Base-by-base conservation (phyloP, 805 yeast genomes). In the Blastobotrys peoriensis region DNA sequence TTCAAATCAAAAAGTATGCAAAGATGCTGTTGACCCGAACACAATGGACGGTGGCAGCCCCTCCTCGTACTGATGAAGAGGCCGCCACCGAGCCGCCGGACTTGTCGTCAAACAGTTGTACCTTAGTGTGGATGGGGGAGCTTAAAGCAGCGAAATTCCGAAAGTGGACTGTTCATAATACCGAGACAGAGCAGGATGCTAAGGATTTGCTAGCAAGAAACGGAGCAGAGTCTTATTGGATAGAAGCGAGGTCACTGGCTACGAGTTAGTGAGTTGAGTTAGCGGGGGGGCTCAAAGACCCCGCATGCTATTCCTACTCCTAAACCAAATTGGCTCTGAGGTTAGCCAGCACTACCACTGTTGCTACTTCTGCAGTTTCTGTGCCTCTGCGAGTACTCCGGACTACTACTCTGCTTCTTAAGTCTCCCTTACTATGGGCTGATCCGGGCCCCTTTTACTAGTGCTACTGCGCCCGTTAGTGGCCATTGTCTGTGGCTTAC, bases 121-220 rank as follows among this genome's bases (percentile, higher is more conserved):
- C 56, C 2, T 51, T 80, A 16, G 49, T 83, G 2, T 86, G 96
- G 95, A 81, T 76, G 48, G 96, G 96, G 0, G 75, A 74, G 51
- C 48, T 84, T 33, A 60, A 63, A 30, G 71, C 69, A 1, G 58
- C 73, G 9, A 70, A 70, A 43, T 87, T 86, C 60, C 70, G 70
- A 37, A 75, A 74, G 53, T 89, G 95, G 94, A 76, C 85, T 2
- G 68, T 78, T 37, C 78, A 77, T 63, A 65, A 71, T 38, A 74
- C 82, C 6, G 61, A 66, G 6, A 60, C 69, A 39, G 79, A 75
- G 38, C 75, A 69, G 1, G 79, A 75, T 3, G 74, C 83, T 0
- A 52, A 72, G 21, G 65, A 66, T 13, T 64, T 76, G 19, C 60
- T 86, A 36, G 55, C 59, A 1, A 66, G 75, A 50, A 79, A 77